phyloP scores from a whole-genome alignment of 345 rosid genomes.

The Mangifera indica region DNA sequence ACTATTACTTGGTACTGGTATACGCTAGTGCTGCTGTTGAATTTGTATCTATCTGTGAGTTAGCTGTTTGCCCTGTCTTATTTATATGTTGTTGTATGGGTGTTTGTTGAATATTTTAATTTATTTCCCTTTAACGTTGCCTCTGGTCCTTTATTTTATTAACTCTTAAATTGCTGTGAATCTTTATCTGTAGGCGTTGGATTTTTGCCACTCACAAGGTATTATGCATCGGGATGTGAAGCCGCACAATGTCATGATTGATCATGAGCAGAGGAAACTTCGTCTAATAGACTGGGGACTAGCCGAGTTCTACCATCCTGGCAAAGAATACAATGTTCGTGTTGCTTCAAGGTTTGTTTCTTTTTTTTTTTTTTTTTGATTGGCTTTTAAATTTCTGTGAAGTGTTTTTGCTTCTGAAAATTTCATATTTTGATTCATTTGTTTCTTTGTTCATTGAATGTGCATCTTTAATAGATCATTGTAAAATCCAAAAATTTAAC shows the following conservation, averaged over 20 bases:
- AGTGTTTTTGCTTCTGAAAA: background rate
- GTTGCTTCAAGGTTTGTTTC: slow-evolving; percentile 85
- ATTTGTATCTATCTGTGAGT: background rate
- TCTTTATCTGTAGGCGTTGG: slow-evolving; percentile 69
- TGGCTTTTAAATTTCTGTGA: background rate
- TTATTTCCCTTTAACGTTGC: background rate
- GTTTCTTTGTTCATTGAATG: background rate
- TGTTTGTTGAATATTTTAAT: background rate
- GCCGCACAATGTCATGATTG: slow-evolving; percentile 99
- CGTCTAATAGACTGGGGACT: slow-evolving; percentile 99
- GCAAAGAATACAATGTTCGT: slow-evolving; percentile 93
- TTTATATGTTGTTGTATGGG: background rate
- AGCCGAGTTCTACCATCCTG: slow-evolving; percentile 97
- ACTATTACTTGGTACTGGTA: background rate
- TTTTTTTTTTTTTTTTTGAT: background rate
- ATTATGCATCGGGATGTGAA: slow-evolving; percentile 99
- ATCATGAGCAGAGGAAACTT: slow-evolving; percentile 91
- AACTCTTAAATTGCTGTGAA: background rate
- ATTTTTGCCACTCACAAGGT: slow-evolving; percentile 96
- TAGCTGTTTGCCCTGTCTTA: background rate
- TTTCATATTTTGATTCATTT: background rate
- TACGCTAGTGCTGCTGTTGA: background rate
- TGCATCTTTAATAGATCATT: background rate
- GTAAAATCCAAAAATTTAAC: background rate
- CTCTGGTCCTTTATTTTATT: background rate